These are phyloP conservation scores for Dendrobium nobile DNA, from an alignment of 106 monocot species.

Conservation along the genomic window DNA sequence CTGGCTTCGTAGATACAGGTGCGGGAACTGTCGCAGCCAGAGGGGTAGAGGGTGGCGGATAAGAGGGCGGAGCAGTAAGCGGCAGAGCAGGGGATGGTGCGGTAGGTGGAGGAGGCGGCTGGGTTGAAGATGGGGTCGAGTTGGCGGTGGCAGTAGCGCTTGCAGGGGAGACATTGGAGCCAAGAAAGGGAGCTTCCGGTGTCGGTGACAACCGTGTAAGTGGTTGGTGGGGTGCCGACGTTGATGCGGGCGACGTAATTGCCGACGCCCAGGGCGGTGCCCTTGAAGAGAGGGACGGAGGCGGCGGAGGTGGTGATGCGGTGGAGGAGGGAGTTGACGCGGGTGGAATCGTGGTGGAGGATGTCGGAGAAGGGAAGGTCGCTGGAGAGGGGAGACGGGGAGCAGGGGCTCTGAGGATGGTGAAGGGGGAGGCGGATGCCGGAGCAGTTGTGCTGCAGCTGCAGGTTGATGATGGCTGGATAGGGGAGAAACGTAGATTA, in stretches of 20 bases:
- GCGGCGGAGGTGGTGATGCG: constrained; percentile 17
- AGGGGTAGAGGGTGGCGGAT: constrained; percentile 34
- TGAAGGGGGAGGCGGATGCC: constrained; percentile 53
- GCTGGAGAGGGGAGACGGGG: constrained; percentile 30
- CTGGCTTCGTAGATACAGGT: constrained; percentile 10
- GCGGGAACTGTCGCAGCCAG: background rate
- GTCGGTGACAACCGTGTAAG: constrained; percentile 71
- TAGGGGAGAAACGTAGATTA: background rate
- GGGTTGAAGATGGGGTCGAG: constrained; percentile 67
- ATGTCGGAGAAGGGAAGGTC: constrained; percentile 31
- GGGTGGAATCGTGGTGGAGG: constrained; percentile 48
- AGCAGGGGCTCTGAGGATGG: constrained; percentile 14
- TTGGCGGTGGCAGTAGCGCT: constrained; percentile 42
- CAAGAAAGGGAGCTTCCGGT: constrained; percentile 87
- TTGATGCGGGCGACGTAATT: constrained; percentile 67
- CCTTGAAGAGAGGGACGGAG: constrained; percentile 28
- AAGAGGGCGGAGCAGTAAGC: constrained; percentile 36
- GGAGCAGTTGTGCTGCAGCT: constrained; percentile 18
- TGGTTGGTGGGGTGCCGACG: constrained; percentile 56
- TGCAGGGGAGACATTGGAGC: constrained; percentile 88
- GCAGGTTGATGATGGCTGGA: background rate
- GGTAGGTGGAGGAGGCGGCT: constrained; percentile 49
- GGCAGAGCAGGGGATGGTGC: constrained; percentile 39
- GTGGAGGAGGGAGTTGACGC: constrained; percentile 33
- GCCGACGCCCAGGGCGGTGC: constrained; percentile 41